These are phyloP conservation scores for Colletotrichum sp. DNA, from an alignment of 2,329 filamentous ascomycete genomes.

Conservation along the genomic window DNA sequence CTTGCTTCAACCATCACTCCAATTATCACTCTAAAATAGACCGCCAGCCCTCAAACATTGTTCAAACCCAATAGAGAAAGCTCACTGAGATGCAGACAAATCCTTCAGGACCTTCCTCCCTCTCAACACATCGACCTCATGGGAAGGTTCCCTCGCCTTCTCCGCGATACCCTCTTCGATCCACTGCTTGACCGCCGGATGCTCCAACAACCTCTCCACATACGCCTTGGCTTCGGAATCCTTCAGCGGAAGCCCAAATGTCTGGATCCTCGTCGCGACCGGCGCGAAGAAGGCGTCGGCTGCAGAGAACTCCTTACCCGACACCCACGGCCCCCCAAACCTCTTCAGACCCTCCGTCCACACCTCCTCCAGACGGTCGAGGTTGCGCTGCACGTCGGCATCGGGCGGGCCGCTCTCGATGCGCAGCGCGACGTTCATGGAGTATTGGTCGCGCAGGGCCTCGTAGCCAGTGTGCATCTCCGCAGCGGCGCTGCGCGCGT, in stretches of 20 bases:
- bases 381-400: slow-evolving; percentile 35
- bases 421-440: slow-evolving; percentile 45
- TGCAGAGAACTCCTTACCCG: slow-evolving; percentile 39
- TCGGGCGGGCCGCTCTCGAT: slow-evolving; percentile 31
- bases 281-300: slow-evolving; percentile 49
- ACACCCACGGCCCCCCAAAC: slow-evolving; percentile 48
- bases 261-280: slow-evolving; percentile 42
- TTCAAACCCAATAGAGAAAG: not conserved
- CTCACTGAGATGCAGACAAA: not conserved
- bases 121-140: slow-evolving; percentile 1
- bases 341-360: slow-evolving; percentile 40
- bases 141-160: slow-evolving; percentile 34
- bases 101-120: slow-evolving; percentile 3
- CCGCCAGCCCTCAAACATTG: not conserved
- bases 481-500: slow-evolving; percentile 47
- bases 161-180: slow-evolving; percentile 40
- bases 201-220: slow-evolving; percentile 33
- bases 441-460: slow-evolving; percentile 44
- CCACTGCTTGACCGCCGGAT: slow-evolving; percentile 42
- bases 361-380: slow-evolving; percentile 38
- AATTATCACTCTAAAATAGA: not conserved
- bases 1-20: not conserved
- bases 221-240: slow-evolving; percentile 34
- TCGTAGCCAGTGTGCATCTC: slow-evolving; percentile 53
- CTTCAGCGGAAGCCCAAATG: slow-evolving; percentile 37